phyloP scores from a whole-genome alignment of 768 basidiomycete species.

The Rhodotorula graminis region DNA sequence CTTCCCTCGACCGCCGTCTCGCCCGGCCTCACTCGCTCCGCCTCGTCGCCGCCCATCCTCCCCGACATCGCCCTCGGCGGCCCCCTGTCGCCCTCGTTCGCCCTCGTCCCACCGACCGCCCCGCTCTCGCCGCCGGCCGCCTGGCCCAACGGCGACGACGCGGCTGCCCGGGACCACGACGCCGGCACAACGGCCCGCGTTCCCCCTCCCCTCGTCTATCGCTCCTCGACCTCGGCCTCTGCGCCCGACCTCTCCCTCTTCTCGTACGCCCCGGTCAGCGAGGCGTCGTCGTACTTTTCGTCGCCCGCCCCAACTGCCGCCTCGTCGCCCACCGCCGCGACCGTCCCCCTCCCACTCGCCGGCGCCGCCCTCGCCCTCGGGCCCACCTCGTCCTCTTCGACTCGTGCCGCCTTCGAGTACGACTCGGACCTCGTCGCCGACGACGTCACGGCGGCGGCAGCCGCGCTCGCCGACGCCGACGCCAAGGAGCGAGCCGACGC shows the following conservation, averaged over 20 bases:
- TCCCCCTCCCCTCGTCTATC: neutral
- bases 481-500: neutral
- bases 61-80: constrained; percentile 8
- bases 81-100: constrained; percentile 2
- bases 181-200: no score
- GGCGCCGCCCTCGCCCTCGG: neutral
- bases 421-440: constrained; percentile 7
- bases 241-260: constrained; percentile 25
- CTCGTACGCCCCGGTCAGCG: constrained; percentile 5
- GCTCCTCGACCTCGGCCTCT: constrained; percentile 5
- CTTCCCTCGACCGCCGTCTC: constrained; percentile 19
- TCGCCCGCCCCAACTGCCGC: neutral
- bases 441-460: constrained; percentile 1
- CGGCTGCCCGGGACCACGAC: neutral
- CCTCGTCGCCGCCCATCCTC: constrained; percentile 28
- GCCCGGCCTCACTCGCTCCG: constrained; percentile 13
- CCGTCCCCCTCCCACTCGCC: neutral
- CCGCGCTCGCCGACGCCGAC: no score
- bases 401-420: neutral
- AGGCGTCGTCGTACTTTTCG: neutral
- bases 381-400: neutral
- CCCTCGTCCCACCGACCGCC: constrained; percentile 12
- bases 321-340: neutral
- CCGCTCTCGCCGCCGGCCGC: neutral
- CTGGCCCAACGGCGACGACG: neutral